These are phyloP conservation scores for Podospora pseudocomata DNA, from an alignment of 495 filamentous ascomycete genomes.

Conservation along the genomic window DNA sequence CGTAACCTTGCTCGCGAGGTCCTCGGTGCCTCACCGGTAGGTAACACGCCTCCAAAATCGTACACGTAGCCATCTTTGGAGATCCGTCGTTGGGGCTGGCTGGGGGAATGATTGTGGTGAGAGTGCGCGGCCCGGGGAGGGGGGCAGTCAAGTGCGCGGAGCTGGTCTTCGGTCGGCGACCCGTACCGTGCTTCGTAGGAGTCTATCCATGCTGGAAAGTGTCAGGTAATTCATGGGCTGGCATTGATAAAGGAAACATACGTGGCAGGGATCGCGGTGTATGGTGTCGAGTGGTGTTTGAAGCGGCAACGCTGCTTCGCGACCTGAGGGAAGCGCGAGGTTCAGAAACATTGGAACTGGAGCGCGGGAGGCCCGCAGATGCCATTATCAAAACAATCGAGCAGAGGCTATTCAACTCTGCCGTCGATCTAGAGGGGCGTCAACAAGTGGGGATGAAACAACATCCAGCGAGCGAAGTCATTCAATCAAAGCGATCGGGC, in stretches of 20 bases:
- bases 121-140: slow-evolving; percentile 53
- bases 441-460: slow-evolving; percentile 1
- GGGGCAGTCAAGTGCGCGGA: slow-evolving; percentile 26
- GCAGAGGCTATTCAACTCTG: neutral
- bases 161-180: slow-evolving; percentile 35
- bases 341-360: slow-evolving; percentile 26
- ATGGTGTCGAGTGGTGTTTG: slow-evolving; percentile 15
- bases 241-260: slow-evolving; percentile 25
- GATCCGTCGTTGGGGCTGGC: slow-evolving; percentile 42
- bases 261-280: slow-evolving; percentile 39
- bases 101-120: slow-evolving; percentile 58
- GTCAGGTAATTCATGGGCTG: slow-evolving; percentile 15
- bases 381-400: slow-evolving; percentile 22
- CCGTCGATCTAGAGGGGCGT: neutral
- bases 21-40: slow-evolving; percentile 24
- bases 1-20: slow-evolving; percentile 22
- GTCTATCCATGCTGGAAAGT: slow-evolving; percentile 50
- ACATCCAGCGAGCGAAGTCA: neutral
- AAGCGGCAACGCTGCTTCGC: slow-evolving; percentile 13
- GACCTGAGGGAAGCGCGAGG: slow-evolving; percentile 22
- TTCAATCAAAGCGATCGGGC: neutral
- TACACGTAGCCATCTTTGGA: slow-evolving; percentile 55
- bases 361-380: slow-evolving; percentile 20
- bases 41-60: slow-evolving; percentile 30
- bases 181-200: slow-evolving; percentile 44